These are phyloP conservation scores for Gnomoniopsis sp. DNA, from an alignment of 2,329 filamentous ascomycete genomes.

Conservation along the genomic window DNA sequence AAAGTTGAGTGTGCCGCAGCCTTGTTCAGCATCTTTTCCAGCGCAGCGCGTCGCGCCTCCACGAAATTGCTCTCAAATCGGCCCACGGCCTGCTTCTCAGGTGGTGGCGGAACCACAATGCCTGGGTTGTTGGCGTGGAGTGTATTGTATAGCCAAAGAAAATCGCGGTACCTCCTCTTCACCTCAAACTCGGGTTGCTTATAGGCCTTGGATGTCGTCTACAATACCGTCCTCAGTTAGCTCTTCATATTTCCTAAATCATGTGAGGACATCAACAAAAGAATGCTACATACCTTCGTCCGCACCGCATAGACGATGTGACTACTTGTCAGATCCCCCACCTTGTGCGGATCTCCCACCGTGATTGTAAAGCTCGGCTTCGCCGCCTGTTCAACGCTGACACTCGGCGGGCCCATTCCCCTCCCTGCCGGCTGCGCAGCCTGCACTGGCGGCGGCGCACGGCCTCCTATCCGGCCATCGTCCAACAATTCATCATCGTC, in stretches of 20 bases:
- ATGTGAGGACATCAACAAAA: background rate
- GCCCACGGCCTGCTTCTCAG: conserved; percentile 96
- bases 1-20: conserved; percentile 83
- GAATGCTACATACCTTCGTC: conserved; percentile 64
- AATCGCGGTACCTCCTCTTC: conserved; percentile 90
- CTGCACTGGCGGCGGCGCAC: conserved; percentile 64
- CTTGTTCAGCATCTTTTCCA: conserved; percentile 98
- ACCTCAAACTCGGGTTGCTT: conserved; percentile 89
- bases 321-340: conserved; percentile 92
- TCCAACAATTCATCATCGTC: conserved; percentile 60
- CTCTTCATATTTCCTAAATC: background rate
- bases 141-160: conserved; percentile 95
- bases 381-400: conserved; percentile 88
- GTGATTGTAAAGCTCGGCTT: conserved; percentile 88
- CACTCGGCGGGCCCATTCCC: conserved; percentile 65
- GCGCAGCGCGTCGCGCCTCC: conserved; percentile 81
- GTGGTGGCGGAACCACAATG: conserved; percentile 89
- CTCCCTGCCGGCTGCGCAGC: conserved; percentile 51
- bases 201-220: conserved; percentile 96
- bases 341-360: conserved; percentile 96
- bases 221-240: conserved; percentile 19
- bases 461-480: conserved; percentile 43
- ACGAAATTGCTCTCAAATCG: conserved; percentile 97
- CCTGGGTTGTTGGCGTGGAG: conserved; percentile 93
- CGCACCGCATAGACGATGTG: conserved; percentile 97